Percentiles rank a stretch among this genome's conserved stretches.
phyloP scores from a whole-genome alignment of 768 basidiomycete species.

The Boletus subcaerulescens region DNA sequence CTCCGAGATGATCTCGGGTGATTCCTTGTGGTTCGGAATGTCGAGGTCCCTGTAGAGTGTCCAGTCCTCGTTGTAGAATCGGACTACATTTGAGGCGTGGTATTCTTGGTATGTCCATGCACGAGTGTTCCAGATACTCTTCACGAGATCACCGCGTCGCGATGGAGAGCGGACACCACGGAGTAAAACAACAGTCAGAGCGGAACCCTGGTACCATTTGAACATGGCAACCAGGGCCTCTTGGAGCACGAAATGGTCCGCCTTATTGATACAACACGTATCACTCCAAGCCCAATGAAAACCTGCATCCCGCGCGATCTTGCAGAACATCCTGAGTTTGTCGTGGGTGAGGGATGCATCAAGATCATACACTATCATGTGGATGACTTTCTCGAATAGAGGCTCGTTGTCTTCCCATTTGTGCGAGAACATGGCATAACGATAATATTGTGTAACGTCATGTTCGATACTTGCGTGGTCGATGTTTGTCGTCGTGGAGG shows the following conservation, averaged over 20 bases:
- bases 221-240: neutral
- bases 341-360: neutral
- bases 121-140: neutral
- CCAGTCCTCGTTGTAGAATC: neutral
- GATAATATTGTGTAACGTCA: neutral
- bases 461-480: neutral
- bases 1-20: neutral
- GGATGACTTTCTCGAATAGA: neutral
- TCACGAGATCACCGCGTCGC: neutral
- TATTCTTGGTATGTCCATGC: neutral
- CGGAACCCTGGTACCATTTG: neutral
- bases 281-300: neutral
- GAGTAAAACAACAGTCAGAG: neutral
- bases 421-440: constrained; percentile 4
- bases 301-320: neutral
- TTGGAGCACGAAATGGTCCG: neutral
- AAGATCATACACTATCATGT: constrained; percentile 1
- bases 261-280: neutral
- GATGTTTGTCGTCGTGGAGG: neutral
- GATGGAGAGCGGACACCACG: neutral
- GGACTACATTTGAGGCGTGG: neutral
- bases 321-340: neutral
- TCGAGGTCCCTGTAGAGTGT: neutral
- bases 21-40: neutral
- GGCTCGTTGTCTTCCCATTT: constrained; percentile 4